These are phyloP conservation scores for Fusarium tanahbumbuense DNA, from an alignment of 2,329 filamentous ascomycete species.

Conservation along the genomic window DNA sequence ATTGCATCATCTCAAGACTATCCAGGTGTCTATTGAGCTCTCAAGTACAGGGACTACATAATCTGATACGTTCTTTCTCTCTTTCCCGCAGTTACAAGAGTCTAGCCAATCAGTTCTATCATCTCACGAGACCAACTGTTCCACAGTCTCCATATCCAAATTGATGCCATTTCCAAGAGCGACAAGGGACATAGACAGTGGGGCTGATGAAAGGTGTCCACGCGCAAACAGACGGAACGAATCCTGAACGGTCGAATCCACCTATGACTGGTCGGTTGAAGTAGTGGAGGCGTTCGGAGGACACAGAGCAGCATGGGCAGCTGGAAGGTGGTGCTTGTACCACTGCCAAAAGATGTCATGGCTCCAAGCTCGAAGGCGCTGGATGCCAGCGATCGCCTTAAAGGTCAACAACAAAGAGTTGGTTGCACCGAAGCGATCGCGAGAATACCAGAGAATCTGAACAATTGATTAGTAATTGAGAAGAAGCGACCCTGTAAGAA, in stretches of 20 bases:
- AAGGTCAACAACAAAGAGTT: fast-evolving
- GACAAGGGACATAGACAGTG: no score
- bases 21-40: fast-evolving
- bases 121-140: no score
- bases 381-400: not conserved
- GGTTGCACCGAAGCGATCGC: fast-evolving
- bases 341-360: not conserved
- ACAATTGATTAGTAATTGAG: no score
- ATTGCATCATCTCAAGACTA: no score
- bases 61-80: no score
- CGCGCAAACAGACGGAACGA: not conserved
- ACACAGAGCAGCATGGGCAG: not conserved
- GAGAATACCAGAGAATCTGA: not conserved
- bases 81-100: no score
- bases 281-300: fast-evolving
- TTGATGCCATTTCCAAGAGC: not conserved
- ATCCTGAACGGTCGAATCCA: not conserved
- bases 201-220: not conserved
- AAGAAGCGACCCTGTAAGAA: no score
- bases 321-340: not conserved
- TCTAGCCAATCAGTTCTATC: not conserved
- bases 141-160: not conserved
- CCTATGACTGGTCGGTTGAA: fast-evolving
- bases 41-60: no score
- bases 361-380: not conserved